Evolutionary conservation across 192 early-diverging fungal genomes (phyloP).

Genomic region (Paraglomus occultum): DNA sequence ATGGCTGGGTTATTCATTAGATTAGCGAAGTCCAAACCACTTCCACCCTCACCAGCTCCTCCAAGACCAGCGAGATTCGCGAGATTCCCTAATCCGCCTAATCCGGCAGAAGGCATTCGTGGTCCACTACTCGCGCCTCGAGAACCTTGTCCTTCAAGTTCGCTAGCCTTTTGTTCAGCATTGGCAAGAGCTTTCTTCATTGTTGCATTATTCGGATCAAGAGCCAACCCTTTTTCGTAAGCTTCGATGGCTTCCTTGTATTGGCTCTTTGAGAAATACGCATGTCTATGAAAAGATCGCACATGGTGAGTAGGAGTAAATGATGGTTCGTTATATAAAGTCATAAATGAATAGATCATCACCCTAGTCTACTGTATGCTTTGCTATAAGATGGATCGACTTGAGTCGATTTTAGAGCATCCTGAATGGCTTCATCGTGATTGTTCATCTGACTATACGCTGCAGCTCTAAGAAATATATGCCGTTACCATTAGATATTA

Average conservation of each 20-base stretch:
- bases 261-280: slow-evolving; percentile 85
- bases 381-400: slow-evolving; percentile 90
- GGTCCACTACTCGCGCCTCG: slow-evolving; percentile 28
- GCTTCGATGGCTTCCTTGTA: slow-evolving; percentile 84
- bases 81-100: slow-evolving; percentile 33
- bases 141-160: slow-evolving; percentile 9
- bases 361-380: slow-evolving; percentile 90
- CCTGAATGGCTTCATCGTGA: slow-evolving; percentile 82
- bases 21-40: slow-evolving; percentile 75
- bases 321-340: background rate
- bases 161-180: slow-evolving; percentile 58
- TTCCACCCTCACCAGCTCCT: slow-evolving; percentile 61
- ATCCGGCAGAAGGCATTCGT: slow-evolving; percentile 33
- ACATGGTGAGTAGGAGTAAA: background rate
- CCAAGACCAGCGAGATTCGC: slow-evolving; percentile 33
- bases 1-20: slow-evolving; percentile 93
- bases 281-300: slow-evolving; percentile 53
- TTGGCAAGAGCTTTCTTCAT: slow-evolving; percentile 75
- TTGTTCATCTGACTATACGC: slow-evolving; percentile 89
- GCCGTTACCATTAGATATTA: background rate
- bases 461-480: slow-evolving; percentile 67
- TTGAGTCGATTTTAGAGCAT: slow-evolving; percentile 80
- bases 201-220: slow-evolving; percentile 79
- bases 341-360: slow-evolving; percentile 18
- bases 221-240: slow-evolving; percentile 84